Base-by-base conservation (phyloP, 192 early-diverging fungal species). In the Spizellomyces sp. region DNA sequence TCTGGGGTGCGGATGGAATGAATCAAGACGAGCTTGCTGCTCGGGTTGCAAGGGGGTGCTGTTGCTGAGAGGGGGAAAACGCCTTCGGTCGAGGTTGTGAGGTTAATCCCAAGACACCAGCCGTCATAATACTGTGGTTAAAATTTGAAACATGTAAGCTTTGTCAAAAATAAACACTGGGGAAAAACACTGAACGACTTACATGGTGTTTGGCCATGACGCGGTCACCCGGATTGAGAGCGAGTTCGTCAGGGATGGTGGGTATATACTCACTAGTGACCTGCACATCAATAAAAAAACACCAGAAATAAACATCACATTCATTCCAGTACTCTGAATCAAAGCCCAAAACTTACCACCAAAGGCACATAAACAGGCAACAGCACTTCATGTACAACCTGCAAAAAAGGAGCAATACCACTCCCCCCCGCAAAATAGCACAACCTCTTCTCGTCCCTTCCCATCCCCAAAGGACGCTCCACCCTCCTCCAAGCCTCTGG, bases 341-440 rank as follows among this genome's bases (percentile, higher is more conserved):
- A 36, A 36, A 36, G 27, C 27, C 27, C 27, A 36, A 36, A 2
- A 36, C 27, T 36, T 36, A 36, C 27, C 21, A 63, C 19, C 5
- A 83, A 48, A 4, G 79, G 76, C 8, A 66, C 70, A 27, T 65
- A 50, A 9, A 64, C 65, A n/a, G 81, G 78, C 45, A 83, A 64
- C 22, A 80, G 63, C 21, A 83, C 14, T 48, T 62, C 46, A 48
- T 80, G 56, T 10, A 75, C 9, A 12, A 78, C 5, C 45, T 77
- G 73, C 56, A 80, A 64, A 46, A 69, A 66, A 5, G 79, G 74
- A 44, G 78, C 55, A 15, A 80, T 54, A 4, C 81, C 81, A 14
- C 56, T 71, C 5, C 81, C 81, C 9, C 64, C 81, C 1, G 82
- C 65, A 17, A 82, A 66, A 54, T 74, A 84, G 36, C 81, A 5